Evolutionary conservation across 148 eudicot genomes (phyloP).

Genomic region (Heliamphora exappendiculata): DNA sequence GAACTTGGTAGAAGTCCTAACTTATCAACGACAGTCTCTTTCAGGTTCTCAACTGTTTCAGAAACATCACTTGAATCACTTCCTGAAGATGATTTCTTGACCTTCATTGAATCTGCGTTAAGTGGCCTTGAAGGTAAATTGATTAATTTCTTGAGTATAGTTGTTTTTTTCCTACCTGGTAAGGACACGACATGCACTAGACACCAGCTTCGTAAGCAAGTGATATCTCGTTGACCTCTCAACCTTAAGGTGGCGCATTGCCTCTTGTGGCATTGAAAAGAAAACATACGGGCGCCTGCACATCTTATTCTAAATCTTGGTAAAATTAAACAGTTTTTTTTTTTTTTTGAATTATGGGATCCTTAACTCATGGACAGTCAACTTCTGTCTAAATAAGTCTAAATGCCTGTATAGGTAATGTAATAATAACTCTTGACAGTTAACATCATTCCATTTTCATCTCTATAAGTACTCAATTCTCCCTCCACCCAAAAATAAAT

Average conservation of each 20-base stretch:
- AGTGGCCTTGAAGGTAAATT: slow-evolving; percentile 54
- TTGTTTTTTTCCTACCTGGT: background rate
- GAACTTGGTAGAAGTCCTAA: slow-evolving; percentile 31
- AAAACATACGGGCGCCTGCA: background rate
- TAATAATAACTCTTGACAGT: no score
- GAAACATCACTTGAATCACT: slow-evolving; percentile 28
- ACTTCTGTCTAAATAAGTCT: no score
- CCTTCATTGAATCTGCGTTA: slow-evolving; percentile 46
- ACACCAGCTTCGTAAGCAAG: background rate
- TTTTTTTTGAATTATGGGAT: no score
- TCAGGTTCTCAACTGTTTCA: slow-evolving; percentile 71
- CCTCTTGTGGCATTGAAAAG: background rate
- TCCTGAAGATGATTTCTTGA: slow-evolving; percentile 37
- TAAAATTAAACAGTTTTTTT: no score
- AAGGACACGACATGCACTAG: background rate
- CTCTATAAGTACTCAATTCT: no score
- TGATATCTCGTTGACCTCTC: background rate
- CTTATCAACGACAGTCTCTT: slow-evolving; percentile 37
- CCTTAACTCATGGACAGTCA: background rate
- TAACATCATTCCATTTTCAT: background rate
- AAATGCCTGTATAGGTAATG: no score
- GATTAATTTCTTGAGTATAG: background rate
- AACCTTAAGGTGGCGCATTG: background rate
- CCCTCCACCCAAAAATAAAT: no score
- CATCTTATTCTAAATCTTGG: no score